These are phyloP conservation scores for Globisporangium carolinianum DNA, from an alignment of 352 stramenopile genomes.

Conservation along the genomic window DNA sequence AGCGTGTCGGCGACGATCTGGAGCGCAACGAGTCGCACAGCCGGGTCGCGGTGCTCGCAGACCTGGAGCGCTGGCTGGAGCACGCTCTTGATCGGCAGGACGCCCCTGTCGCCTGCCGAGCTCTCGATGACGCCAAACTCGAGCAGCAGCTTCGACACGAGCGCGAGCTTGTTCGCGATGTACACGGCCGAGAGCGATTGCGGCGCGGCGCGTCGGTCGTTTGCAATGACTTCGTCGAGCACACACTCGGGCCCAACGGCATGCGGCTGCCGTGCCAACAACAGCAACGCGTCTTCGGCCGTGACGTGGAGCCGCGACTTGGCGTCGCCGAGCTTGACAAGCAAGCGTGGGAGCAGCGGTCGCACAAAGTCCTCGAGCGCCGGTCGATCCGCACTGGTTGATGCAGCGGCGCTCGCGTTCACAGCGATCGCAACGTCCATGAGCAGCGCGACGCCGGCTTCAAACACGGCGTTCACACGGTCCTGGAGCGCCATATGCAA, in stretches of 20 bases:
- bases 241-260: conserved; percentile 65
- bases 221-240: conserved; percentile 65
- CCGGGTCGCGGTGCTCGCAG: conserved; percentile 67
- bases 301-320: conserved; percentile 65
- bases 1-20: conserved; percentile 68
- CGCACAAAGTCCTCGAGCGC: conserved; percentile 48
- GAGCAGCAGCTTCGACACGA: conserved; percentile 70
- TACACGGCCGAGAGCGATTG: conserved; percentile 52
- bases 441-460: conserved; percentile 56
- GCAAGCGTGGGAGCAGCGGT: conserved; percentile 59
- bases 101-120: conserved; percentile 19
- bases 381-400: not conserved
- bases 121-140: conserved; percentile 72
- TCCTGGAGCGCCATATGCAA: conserved; percentile 55
- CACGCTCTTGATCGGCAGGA: conserved; percentile 56
- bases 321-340: conserved; percentile 69
- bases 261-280: conserved; percentile 51
- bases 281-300: conserved; percentile 64
- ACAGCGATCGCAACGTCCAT: conserved; percentile 71
- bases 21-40: conserved; percentile 50
- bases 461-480: conserved; percentile 72
- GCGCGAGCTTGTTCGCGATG: conserved; percentile 58
- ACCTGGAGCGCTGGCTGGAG: conserved; percentile 60
- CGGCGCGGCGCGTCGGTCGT: conserved; percentile 45
- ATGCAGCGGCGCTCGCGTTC: conserved; percentile 17